Evolutionary conservation across 179 eudicot genomes (phyloP).

Genomic region (Beta corolliflora): DNA sequence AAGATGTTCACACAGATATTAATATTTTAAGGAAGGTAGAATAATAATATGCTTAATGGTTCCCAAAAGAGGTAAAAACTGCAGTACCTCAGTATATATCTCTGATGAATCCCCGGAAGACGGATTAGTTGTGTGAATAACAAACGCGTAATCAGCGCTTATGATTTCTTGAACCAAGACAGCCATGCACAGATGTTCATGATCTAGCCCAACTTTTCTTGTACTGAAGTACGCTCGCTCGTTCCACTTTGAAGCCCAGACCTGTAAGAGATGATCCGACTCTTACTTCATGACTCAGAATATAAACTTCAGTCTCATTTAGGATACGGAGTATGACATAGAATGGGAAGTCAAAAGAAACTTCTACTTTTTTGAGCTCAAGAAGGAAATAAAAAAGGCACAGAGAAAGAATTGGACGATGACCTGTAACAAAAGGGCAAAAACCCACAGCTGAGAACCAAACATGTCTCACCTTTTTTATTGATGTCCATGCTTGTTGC

Average conservation of each 20-base stretch:
- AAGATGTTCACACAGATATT: conserved; percentile 7
- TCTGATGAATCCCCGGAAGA: conserved; percentile 95
- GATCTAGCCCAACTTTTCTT: conserved; percentile 85
- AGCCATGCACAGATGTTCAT: conserved; percentile 94
- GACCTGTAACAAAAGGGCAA: background rate
- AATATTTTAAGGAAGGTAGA: background rate
- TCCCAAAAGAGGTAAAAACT: background rate
- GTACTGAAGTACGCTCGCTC: conserved; percentile 98
- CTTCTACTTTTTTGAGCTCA: background rate
- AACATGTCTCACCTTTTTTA: conserved; percentile 67
- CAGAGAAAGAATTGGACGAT: background rate
- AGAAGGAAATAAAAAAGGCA: background rate
- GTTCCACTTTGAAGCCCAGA: conserved; percentile 99
- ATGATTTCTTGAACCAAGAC: conserved; percentile 96
- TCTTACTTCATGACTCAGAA: background rate
- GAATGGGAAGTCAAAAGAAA: background rate
- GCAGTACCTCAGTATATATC: conserved; percentile 86
- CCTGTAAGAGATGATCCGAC: conserved; percentile 39
- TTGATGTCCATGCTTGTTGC: conserved; percentile 97
- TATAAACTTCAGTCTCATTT: background rate
- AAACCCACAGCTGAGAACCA: conserved; percentile 3
- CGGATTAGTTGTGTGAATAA: conserved; percentile 97
- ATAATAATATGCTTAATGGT: background rate
- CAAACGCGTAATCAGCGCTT: conserved; percentile 97
- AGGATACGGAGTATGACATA: background rate